phyloP scores from a whole-genome alignment of 208 protist genomes.

The Cochliopodium minus region DNA sequence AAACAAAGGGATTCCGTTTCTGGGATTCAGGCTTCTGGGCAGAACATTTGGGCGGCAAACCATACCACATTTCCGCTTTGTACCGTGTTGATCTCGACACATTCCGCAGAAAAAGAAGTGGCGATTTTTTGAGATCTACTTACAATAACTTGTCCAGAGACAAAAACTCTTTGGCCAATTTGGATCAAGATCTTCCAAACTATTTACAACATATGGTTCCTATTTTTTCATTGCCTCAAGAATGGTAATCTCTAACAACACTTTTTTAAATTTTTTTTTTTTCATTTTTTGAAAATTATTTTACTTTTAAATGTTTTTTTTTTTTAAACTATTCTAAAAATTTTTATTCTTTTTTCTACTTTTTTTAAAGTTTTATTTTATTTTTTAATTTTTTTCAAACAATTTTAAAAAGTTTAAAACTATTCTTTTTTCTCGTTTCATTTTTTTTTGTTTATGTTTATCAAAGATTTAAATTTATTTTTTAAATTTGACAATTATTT shows the following conservation, averaged over 20 bases:
- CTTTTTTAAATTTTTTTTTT: too few species aligned
- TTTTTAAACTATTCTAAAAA: not conserved
- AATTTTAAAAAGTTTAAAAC: too few species aligned
- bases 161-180: slow-evolving; percentile 63
- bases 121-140: slow-evolving; percentile 62
- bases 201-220: slow-evolving; percentile 68
- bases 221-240: slow-evolving; percentile 83
- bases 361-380: too few species aligned
- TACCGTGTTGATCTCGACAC: slow-evolving; percentile 76
- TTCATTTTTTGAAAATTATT: not conserved
- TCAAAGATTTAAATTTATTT: not conserved
- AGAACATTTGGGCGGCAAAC: slow-evolving; percentile 62
- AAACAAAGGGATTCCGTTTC: slow-evolving; percentile 69
- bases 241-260: slow-evolving; percentile 65
- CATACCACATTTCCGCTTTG: slow-evolving; percentile 93
- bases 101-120: slow-evolving; percentile 60
- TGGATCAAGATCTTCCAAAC: slow-evolving; percentile 89
- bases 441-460: not conserved
- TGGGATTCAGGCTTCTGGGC: slow-evolving; percentile 79
- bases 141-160: slow-evolving; percentile 68
- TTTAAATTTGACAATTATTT: not conserved
- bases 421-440: not conserved
- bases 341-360: too few species aligned
- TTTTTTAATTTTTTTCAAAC: too few species aligned
- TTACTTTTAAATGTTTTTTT: not conserved